Evolutionary conservation across 1,139 yeast genomes (phyloP).

Genomic region (Lizanozyma gosingica): DNA sequence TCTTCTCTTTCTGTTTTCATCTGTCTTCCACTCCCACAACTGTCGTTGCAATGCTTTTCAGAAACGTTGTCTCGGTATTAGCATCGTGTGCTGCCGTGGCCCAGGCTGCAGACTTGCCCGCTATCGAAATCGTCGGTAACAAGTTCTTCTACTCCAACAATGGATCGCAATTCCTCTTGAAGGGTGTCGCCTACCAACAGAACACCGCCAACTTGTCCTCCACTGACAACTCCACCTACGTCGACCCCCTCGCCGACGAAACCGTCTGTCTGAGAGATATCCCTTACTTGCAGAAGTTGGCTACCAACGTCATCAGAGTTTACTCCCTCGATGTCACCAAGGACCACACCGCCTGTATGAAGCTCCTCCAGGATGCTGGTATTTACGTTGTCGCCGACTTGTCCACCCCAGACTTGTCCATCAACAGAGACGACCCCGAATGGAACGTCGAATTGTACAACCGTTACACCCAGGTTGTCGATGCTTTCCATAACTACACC

Average conservation of each 20-base stretch:
- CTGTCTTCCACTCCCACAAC: too few species aligned
- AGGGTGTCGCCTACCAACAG: slow-evolving; percentile 41
- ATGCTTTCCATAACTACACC: slow-evolving; percentile 73
- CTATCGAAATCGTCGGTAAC: slow-evolving; percentile 36
- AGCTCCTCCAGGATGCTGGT: slow-evolving; percentile 77
- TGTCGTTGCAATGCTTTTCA: slow-evolving; percentile 1
- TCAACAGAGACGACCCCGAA: slow-evolving; percentile 68
- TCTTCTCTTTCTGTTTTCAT: too few species aligned
- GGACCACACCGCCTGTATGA: slow-evolving; percentile 85
- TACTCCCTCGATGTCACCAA: slow-evolving; percentile 72
- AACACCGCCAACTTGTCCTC: slow-evolving; percentile 21
- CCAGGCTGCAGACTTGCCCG: slow-evolving; percentile 19
- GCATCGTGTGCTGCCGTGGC: slow-evolving; percentile 1
- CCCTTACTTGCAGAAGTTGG: slow-evolving; percentile 62
- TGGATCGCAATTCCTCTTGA: slow-evolving; percentile 36
- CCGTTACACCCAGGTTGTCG: slow-evolving; percentile 75
- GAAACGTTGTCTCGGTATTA: not conserved
- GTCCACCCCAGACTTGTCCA: slow-evolving; percentile 68
- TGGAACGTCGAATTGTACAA: slow-evolving; percentile 61
- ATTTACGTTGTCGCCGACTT: slow-evolving; percentile 83
- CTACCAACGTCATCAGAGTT: slow-evolving; percentile 65
- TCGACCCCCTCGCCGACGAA: slow-evolving; percentile 70
- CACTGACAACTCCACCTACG: slow-evolving; percentile 35
- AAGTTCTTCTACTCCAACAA: slow-evolving; percentile 37
- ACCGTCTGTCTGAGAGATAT: slow-evolving; percentile 75